phyloP scores from a whole-genome alignment of 306 rosid species.

The Abrus pulchellus region DNA sequence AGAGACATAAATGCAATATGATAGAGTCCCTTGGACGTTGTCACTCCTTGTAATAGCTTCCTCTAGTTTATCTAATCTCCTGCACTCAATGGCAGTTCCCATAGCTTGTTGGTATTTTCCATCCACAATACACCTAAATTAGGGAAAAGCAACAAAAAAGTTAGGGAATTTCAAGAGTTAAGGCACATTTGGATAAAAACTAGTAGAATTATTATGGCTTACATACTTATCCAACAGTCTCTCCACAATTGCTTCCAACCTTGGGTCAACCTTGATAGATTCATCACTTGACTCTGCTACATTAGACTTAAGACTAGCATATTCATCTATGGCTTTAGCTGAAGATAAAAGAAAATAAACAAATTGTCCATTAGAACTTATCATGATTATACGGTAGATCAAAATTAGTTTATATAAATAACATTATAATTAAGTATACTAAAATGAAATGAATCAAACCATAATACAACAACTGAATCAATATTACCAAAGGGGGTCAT shows the following conservation, averaged over 20 bases:
- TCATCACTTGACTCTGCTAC: slow-evolving; percentile 78
- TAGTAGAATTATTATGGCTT: slow-evolving; percentile 5
- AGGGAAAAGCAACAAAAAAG: slow-evolving; percentile 32
- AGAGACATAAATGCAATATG: slow-evolving; percentile 90
- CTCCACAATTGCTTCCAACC: slow-evolving; percentile 97
- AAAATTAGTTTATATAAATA: neutral
- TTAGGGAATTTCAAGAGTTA: slow-evolving; percentile 12
- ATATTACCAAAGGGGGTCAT: slow-evolving; percentile 13
- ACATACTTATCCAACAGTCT: slow-evolving; percentile 96
- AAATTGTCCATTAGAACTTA: slow-evolving; percentile 13
- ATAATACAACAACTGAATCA: slow-evolving; percentile 14
- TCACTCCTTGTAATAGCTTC: slow-evolving; percentile 98
- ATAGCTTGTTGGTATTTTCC: slow-evolving; percentile 98
- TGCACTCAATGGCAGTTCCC: slow-evolving; percentile 98
- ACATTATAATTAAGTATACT: neutral
- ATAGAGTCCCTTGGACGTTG: slow-evolving; percentile 86
- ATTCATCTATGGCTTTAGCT: slow-evolving; percentile 98
- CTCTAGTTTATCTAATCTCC: slow-evolving; percentile 97
- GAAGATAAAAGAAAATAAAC: slow-evolving; percentile 55
- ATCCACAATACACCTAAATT: slow-evolving; percentile 83
- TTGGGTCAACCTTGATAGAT: slow-evolving; percentile 73
- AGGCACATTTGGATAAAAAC: slow-evolving; percentile 10
- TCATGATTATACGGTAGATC: neutral
- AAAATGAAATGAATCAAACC: slow-evolving; percentile 26
- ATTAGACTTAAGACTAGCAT: slow-evolving; percentile 85